phyloP scores from a whole-genome alignment of 2,329 filamentous ascomycete species.

The Knoxdaviesia capensis region DNA sequence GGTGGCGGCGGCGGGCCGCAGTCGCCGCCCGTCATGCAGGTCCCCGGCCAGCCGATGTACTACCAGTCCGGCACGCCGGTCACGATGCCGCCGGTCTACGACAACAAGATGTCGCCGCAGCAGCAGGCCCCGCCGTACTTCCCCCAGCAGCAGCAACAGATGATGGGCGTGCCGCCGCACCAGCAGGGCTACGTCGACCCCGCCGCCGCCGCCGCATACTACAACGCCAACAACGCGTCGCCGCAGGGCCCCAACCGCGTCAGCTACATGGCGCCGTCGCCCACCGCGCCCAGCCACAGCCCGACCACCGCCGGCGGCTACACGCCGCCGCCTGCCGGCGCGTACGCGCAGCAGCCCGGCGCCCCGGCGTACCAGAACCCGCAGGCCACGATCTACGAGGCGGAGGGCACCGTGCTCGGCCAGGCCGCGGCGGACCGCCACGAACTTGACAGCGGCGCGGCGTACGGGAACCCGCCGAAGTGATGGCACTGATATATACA shows the following conservation, averaged over 20 bases:
- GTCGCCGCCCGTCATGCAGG: no score
- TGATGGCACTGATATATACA: no score
- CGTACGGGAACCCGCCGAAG: no score
- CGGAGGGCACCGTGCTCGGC: no score
- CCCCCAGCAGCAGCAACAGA: no score
- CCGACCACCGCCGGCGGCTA: conserved; percentile 7
- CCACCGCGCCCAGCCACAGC: conserved; percentile 8
- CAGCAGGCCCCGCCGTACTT: neutral
- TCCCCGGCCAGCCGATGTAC: no score
- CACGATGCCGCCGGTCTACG: no score
- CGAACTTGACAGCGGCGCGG: no score
- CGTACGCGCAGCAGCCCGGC: conserved; percentile 7
- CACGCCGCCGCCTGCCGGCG: conserved; percentile 5
- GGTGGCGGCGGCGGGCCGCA: neutral
- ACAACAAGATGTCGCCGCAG: conserved; percentile 2
- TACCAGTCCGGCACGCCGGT: conserved; percentile 4
- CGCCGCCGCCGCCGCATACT: conserved; percentile 8
- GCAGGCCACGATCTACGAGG: conserved; percentile 16
- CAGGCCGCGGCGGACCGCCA: no score
- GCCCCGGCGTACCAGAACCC: conserved; percentile 10
- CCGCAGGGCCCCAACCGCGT: conserved; percentile 1
- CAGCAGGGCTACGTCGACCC: conserved; percentile 10
- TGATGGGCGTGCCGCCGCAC: no score
- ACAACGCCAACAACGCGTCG: conserved; percentile 4
- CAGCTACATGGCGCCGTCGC: no score